Conservation (phyloP, 257 asterid genomes). For the Solanum pinnatisectum region DNA sequence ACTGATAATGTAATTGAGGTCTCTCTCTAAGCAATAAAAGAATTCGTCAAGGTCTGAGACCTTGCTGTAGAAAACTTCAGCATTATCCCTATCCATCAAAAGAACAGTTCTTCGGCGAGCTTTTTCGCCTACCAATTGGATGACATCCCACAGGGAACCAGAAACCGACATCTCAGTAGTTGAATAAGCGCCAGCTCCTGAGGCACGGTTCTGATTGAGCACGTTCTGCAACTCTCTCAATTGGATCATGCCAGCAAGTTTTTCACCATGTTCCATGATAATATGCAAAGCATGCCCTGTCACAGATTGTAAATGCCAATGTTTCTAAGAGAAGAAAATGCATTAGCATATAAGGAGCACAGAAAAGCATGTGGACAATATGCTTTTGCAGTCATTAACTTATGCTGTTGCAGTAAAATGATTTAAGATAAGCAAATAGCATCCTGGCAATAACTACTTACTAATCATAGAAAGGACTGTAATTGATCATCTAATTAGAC, state of each 20-base stretch:
- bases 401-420: not conserved
- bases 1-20: constrained; percentile 43
- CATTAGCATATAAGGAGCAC: not conserved
- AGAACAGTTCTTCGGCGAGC: constrained; percentile 85
- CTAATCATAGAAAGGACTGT: not conserved
- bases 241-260: constrained; percentile 79
- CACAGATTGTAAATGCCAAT: constrained; percentile 15
- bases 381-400: not conserved
- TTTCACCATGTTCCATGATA: constrained; percentile 92
- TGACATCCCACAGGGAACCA: constrained; percentile 95
- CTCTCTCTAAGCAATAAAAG: constrained; percentile 75
- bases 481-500: not conserved
- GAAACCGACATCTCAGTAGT: constrained; percentile 47
- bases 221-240: constrained; percentile 68
- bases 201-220: constrained; percentile 48
- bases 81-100: constrained; percentile 95
- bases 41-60: constrained; percentile 86
- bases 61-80: constrained; percentile 91
- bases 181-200: constrained; percentile 38
- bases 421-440: not conserved
- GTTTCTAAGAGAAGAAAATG: not conserved
- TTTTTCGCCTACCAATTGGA: constrained; percentile 87
- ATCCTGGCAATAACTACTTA: not conserved
- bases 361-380: not conserved
- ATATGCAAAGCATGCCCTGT: constrained; percentile 79